phyloP scores from a whole-genome alignment of 2,329 filamentous ascomycete genomes.

The Massarina eburnea region DNA sequence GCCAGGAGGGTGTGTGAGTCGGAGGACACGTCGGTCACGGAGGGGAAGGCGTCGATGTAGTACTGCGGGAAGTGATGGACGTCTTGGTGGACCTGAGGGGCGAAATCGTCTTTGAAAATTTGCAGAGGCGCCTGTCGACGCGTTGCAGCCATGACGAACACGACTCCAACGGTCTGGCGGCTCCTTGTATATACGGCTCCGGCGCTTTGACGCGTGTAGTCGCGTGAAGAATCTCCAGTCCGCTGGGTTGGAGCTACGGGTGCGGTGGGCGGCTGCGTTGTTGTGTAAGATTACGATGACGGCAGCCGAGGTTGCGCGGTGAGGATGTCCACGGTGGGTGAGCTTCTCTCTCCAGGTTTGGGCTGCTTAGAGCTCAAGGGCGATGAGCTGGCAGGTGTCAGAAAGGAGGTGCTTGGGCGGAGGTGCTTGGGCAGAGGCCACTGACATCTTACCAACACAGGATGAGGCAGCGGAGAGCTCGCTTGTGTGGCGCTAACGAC shows the following conservation, averaged over 20 bases:
- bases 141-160: slow-evolving; percentile 55
- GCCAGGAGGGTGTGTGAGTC: slow-evolving; percentile 68
- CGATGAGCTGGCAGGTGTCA: slow-evolving; percentile 17
- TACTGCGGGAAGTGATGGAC: slow-evolving; percentile 53
- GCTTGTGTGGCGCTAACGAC: slow-evolving; percentile 35
- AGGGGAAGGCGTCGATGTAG: slow-evolving; percentile 49
- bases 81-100: slow-evolving; percentile 45
- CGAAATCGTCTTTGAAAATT: slow-evolving; percentile 60
- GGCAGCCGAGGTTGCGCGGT: slow-evolving; percentile 21
- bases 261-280: slow-evolving; percentile 27
- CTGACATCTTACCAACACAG: slow-evolving; percentile 28
- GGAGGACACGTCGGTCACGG: slow-evolving; percentile 49
- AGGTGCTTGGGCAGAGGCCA: slow-evolving; percentile 4
- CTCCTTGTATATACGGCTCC: slow-evolving; percentile 31
- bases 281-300: slow-evolving; percentile 39
- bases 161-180: slow-evolving; percentile 24
- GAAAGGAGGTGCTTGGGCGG: slow-evolving; percentile 25
- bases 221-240: slow-evolving; percentile 36
- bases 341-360: too few species aligned
- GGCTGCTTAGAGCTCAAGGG: slow-evolving; percentile 1
- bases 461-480: slow-evolving; percentile 36
- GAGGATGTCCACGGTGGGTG: slow-evolving; percentile 19
- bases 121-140: slow-evolving; percentile 58
- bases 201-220: slow-evolving; percentile 45
- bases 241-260: slow-evolving; percentile 21